Evolutionary conservation across 768 basidiomycete species (phyloP).

Genomic region (Tricholoma bakamatsutake): DNA sequence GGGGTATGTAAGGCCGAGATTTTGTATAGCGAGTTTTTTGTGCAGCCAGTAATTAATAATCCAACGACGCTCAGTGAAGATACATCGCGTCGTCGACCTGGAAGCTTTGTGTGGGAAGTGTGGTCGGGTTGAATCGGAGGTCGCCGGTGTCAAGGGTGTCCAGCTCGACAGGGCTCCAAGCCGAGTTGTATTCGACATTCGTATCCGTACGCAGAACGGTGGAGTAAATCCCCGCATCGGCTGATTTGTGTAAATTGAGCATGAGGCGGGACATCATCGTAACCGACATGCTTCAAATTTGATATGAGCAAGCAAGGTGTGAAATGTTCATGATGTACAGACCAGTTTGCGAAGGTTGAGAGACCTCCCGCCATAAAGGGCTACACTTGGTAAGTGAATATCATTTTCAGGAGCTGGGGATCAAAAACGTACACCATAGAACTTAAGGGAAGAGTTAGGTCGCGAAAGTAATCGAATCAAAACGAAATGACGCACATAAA

Average conservation of each 20-base stretch:
- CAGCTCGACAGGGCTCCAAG: constrained; percentile 15
- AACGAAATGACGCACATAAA: constrained; percentile 21
- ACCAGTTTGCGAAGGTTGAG: constrained; percentile 47
- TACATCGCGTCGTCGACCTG: neutral
- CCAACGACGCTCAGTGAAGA: neutral
- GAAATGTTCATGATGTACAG: constrained; percentile 9
- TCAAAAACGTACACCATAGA: constrained; percentile 19
- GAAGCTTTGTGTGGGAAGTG: neutral
- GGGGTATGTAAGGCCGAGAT: neutral
- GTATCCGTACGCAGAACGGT: constrained; percentile 17
- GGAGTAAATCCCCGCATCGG: constrained; percentile 28
- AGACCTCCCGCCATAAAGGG: constrained; percentile 39
- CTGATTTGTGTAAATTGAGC: constrained; percentile 45
- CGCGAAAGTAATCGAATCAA: neutral
- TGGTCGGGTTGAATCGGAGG: neutral
- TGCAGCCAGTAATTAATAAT: neutral
- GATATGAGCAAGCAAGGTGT: neutral
- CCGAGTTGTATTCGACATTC: constrained; percentile 13
- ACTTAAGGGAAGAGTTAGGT: constrained; percentile 11
- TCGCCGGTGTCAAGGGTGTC: constrained; percentile 21
- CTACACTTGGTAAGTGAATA: constrained; percentile 18
- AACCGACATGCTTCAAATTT: constrained; percentile 36
- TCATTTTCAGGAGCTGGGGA: neutral
- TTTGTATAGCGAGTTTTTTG: neutral
- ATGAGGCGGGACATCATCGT: constrained; percentile 51